Conservation (phyloP, 306 rosid species). For the Lathyrus tuberosus region DNA sequence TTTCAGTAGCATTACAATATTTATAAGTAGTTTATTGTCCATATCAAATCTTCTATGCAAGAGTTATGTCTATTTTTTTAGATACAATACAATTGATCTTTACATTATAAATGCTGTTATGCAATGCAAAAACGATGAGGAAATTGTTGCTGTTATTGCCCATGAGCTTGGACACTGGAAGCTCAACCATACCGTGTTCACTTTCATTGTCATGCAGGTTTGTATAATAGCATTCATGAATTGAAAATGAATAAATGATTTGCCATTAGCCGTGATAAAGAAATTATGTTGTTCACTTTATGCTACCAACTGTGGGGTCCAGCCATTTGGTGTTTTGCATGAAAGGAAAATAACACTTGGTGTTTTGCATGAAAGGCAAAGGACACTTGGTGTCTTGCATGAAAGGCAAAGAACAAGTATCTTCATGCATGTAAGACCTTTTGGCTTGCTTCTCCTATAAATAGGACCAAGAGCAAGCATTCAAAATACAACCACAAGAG, state of each 20-base stretch:
- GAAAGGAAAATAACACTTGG: too few relatives aligned
- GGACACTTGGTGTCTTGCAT: too few relatives aligned
- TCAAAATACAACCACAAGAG: too few relatives aligned
- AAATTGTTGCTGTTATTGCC: constrained; percentile 95
- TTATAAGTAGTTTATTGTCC: constrained; percentile 12
- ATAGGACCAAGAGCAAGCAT: too few relatives aligned
- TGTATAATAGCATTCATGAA: constrained; percentile 39
- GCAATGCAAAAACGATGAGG: constrained; percentile 93
- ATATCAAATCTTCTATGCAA: constrained; percentile 8
- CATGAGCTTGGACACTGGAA: constrained; percentile 99
- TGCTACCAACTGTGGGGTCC: too few relatives aligned
- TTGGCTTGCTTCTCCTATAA: too few relatives aligned
- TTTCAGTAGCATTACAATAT: not conserved
- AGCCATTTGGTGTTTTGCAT: too few relatives aligned
- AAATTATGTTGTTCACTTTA: constrained; percentile 15
- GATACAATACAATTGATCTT: constrained; percentile 18
- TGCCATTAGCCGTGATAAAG: constrained; percentile 5
- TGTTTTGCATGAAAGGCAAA: too few relatives aligned
- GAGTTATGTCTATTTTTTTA: not conserved
- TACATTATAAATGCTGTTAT: constrained; percentile 36
- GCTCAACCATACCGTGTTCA: constrained; percentile 89
- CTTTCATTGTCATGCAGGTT: constrained; percentile 96
- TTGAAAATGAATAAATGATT: constrained; percentile 26
- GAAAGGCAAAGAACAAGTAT: too few relatives aligned
- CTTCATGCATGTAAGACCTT: too few relatives aligned